Evolutionary conservation across 805 yeast species (phyloP), one percentile per base, ranked within the genome.

Genomic region (Lachancea meyersii): DNA sequence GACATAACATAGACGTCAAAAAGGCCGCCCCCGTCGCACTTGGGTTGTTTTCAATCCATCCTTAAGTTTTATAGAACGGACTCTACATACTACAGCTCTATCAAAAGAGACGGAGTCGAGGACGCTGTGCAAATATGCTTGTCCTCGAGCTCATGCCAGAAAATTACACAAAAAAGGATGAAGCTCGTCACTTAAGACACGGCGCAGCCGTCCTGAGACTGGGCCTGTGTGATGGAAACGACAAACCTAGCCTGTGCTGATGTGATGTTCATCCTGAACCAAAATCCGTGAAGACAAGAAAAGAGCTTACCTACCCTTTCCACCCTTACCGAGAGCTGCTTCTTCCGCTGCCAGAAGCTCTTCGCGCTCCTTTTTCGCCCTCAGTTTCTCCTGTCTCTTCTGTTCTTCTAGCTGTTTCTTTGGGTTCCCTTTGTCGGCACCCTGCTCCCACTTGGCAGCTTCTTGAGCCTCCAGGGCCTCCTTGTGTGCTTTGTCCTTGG

Each of bases 381-480:
- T 52, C 28, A 52, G 34, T 39, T 57, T 63, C 31, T 57, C 66
- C 34, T 50, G 55, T 33, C 42, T 55, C 47, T 61, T 61, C 38
- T 55, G 55, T 31, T 60, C 63, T 31, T 63, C 68, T n/a, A 46
- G 38, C 31, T 44, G 20, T 40, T 58, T 60, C 47, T 56, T 61
- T 21, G 50, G 40, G 36, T 42, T 57, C 1, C 50, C 49, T 36
- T 51, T 51, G 16, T 46, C 51, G 7, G 65, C 44, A 8, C 68
- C 68, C 31, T 55, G 47, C 13, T 54, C 57, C 68, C 68, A 63
- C 38, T 59, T 61, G 11, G 50, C 38, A 13, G 65, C 64, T 38
- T 63, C 68, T 36, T 51, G 61, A 13, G 60, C 61, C 37, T 62
- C 68, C 18, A 34, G 26, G 30, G 41, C 46, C n/a, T 45, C 56